Evolutionary conservation across 2,329 filamentous ascomycete genomes (phyloP), one percentile per base, ranked within the genome.

Genomic region (Fusarium solani-melongenae): DNA sequence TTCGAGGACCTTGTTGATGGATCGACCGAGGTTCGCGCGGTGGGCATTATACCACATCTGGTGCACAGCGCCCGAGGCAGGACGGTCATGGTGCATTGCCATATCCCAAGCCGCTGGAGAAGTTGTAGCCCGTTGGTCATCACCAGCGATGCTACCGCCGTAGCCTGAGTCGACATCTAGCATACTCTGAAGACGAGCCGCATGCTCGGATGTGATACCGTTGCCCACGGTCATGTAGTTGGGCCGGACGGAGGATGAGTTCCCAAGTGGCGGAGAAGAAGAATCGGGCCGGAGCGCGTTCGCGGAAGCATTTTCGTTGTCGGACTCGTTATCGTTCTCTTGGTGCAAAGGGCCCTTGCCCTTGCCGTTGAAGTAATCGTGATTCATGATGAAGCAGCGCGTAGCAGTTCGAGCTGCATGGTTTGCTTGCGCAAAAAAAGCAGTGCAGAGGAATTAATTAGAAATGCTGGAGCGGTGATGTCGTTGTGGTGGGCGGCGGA

Each of bases 1-100:
- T 69, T 98, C 94, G 66, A 98, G 90, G 10, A 95, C 96, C 76
- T 92, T 91, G 79, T 92, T 93, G 80, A 99, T 98, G 15, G 95
- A 93, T 68, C 95, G 92, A 49, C 91, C 94, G n/a, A 99, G 90
- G 34, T 93, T 91, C 7, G 92, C 93, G 67, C 95, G 92, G 81
- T 98, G 98, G 78, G 94, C 91, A 82, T 98, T 98, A 84, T 98
- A 98, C 87, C 94, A 94, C 74, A 98, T 89, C 84, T 98, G 96
- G 79, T 97, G 93, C 57, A 98, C 91, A 82, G 97, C 94, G 79
- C 92, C 93, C 39, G 94, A 92, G 74, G 96, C 90, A 51, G 83
- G 82, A 12, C 79, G 79, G 73, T 84, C 82, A 33, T 83, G 80
- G 59, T 84, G 83, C 64, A 85, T 80, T 56, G 85, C 82, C 72